These are phyloP conservation scores for Aspergillus oerlinghausenensis DNA, from an alignment of 2,329 filamentous ascomycete genomes.

Conservation along the genomic window DNA sequence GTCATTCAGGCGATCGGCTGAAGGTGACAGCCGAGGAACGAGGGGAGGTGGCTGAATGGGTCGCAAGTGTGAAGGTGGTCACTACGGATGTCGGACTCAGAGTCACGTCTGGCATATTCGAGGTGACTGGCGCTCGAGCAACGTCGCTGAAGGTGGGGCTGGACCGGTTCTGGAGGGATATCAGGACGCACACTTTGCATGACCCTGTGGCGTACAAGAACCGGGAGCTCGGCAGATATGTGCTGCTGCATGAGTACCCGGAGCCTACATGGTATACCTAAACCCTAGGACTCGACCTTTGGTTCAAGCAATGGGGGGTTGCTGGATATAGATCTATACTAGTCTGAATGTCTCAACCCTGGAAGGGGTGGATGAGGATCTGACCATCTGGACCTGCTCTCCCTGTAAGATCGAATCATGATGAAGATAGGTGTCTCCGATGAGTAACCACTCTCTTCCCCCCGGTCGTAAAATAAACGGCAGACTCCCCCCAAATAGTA, in stretches of 20 bases:
- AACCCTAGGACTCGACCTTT: not conserved
- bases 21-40: constrained; percentile 49
- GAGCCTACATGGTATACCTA: constrained; percentile 60
- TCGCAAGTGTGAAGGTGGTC: constrained; percentile 60
- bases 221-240: constrained; percentile 55
- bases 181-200: constrained; percentile 62
- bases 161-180: constrained; percentile 63
- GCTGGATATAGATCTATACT: not conserved
- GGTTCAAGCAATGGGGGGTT: not conserved
- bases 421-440: not conserved
- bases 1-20: constrained; percentile 37
- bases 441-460: not conserved
- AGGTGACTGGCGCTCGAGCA: constrained; percentile 57
- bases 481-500: not conserved
- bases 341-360: not conserved
- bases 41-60: constrained; percentile 59
- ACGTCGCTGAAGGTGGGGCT: constrained; percentile 57
- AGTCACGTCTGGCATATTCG: constrained; percentile 60
- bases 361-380: not conserved
- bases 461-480: not conserved
- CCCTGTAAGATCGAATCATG: not conserved
- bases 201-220: constrained; percentile 67
- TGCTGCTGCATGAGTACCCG: constrained; percentile 54
- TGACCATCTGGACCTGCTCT: not conserved
- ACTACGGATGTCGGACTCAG: constrained; percentile 56